These are phyloP conservation scores for Acanthamoeba lenticulata DNA, from an alignment of 208 protist genomes.

Conservation along the genomic window DNA sequence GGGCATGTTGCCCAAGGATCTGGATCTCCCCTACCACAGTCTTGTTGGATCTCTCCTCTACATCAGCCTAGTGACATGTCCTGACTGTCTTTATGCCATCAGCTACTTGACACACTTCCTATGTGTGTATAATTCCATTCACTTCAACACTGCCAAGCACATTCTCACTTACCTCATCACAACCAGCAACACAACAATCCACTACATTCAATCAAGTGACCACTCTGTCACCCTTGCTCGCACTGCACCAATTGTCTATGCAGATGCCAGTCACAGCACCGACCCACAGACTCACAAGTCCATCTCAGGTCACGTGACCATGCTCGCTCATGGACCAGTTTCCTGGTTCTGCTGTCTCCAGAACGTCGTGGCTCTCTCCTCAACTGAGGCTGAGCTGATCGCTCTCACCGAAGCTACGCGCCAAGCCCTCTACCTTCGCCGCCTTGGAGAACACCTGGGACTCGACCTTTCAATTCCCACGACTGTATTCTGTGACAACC, in stretches of 20 bases:
- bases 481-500: not conserved
- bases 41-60: too few relatives aligned
- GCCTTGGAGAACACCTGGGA: not conserved
- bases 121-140: too few relatives aligned
- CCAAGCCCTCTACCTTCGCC: not conserved
- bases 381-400: slow-evolving; percentile 11
- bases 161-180: not conserved
- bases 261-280: too few relatives aligned
- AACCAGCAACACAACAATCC: not conserved
- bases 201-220: too few relatives aligned
- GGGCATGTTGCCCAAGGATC: too few relatives aligned
- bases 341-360: not conserved
- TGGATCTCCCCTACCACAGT: too few relatives aligned
- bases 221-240: too few relatives aligned
- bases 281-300: too few relatives aligned
- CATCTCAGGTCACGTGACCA: not conserved
- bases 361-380: not conserved
- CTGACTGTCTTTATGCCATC: too few relatives aligned
- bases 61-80: too few relatives aligned
- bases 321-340: not conserved
- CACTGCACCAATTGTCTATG: too few relatives aligned
- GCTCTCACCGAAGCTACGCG: not conserved
- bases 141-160: not conserved
- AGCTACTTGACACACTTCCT: too few relatives aligned
- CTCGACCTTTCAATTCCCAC: not conserved